Conservation (phyloP, 1,284 basidiomycete genomes). For the Rhodotorula sp. region DNA sequence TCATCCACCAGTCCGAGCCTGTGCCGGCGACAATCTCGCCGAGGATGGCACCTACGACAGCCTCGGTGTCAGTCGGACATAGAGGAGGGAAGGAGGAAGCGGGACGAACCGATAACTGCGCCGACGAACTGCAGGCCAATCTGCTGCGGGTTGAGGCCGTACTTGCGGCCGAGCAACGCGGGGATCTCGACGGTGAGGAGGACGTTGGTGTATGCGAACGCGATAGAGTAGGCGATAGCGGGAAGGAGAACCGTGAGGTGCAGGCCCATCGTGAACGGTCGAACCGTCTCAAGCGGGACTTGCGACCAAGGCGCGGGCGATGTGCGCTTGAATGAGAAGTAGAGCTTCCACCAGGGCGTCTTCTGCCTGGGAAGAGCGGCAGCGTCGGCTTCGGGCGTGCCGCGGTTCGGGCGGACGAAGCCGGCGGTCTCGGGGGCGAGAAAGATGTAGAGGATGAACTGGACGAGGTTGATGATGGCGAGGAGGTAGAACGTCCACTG, state of each 20-base stretch:
- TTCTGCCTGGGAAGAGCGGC: not conserved
- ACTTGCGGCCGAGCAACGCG: constrained; percentile 23
- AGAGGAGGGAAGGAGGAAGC: not conserved
- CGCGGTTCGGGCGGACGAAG: constrained; percentile 27
- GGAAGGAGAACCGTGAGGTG: constrained; percentile 26
- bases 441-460: constrained; percentile 24
- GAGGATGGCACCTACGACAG: constrained; percentile 20
- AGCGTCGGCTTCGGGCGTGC: not conserved
- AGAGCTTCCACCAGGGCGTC: constrained; percentile 27
- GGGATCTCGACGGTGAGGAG: constrained; percentile 36
- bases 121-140: constrained; percentile 26
- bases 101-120: constrained; percentile 2
- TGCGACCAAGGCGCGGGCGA: constrained; percentile 21
- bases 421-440: constrained; percentile 34
- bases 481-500: constrained; percentile 24
- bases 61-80: constrained; percentile 2
- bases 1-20: constrained; percentile 30
- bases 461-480: constrained; percentile 7
- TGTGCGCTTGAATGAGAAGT: constrained; percentile 24
- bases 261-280: constrained; percentile 19
- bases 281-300: constrained; percentile 20
- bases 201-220: constrained; percentile 32
- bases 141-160: constrained; percentile 30
- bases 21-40: constrained; percentile 35
- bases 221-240: constrained; percentile 25